Evolutionary conservation across 331 rosid genomes (phyloP), one percentile per base, ranked within the genome.

Genomic region (Malus hybrid): DNA sequence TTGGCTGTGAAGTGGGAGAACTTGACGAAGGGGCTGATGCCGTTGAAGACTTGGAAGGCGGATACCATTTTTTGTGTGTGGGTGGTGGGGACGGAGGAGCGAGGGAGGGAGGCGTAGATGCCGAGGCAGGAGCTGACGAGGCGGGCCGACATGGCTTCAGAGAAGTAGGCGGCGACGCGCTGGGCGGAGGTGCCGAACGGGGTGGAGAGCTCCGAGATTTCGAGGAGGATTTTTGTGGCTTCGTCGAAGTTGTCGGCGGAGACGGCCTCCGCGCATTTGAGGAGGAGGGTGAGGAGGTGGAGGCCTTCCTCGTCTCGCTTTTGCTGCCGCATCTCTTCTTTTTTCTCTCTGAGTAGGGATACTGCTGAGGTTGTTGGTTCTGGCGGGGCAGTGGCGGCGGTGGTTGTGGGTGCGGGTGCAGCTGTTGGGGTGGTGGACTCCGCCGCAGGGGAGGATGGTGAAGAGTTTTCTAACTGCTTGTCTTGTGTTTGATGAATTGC

Each of bases 1-100:
- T 94, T 94, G 5, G 99, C 97, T 0, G 99, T 94, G 93, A 94
- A 94, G 34, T 94, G 99, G 2, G 99, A 94, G 87, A 94, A 94
- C 83, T 94, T 94, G 11, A 94, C 93, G n/a, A 94, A 92, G 0
- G 99, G 99, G 66, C 97, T 90, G 0, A 95, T 95, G 10, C 99
- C 99, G 36, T 95, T 95, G 91, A 95, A 95, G 36, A 95, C 97
- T 70, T 95, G 99, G 65, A 92, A 95, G 0, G 97, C 99, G 4
- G 97, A 90, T 19, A 87, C 93, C 65, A 95, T 84, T 81, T 90
- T 94, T 18, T 94, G 99, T 48, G 80, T 83, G 8, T 86, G 93
- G 20, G 31, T 54, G 22, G 22, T 52, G 0, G 86, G 96, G 6
- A 78, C 74, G 9, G 81, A 57, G 11, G 85, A 29, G 27, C 73